Conservation (phyloP, 805 yeast species). For the Cyberlindnera saturnus region DNA sequence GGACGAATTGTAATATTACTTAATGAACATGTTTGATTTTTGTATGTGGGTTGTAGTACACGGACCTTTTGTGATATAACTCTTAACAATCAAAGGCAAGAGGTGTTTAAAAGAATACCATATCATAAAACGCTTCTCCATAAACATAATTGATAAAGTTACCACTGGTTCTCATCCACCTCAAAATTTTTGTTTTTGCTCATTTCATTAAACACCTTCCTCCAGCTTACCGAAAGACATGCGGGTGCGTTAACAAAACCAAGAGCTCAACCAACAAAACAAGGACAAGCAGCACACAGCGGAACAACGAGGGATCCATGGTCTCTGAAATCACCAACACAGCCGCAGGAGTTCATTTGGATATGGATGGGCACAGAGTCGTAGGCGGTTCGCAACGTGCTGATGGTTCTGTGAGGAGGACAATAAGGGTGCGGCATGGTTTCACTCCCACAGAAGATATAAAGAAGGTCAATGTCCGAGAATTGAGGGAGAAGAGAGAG, state of each 20-base stretch:
- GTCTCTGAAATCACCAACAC: constrained; percentile 2
- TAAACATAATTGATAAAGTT: too few species aligned
- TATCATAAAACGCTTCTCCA: too few species aligned
- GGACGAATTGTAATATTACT: background rate
- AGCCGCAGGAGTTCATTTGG: constrained; percentile 5
- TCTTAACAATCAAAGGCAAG: too few species aligned
- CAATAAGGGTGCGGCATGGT: constrained; percentile 20
- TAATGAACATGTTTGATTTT: background rate
- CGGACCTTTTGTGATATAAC: too few species aligned
- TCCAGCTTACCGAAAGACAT: too few species aligned
- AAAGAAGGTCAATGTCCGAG: constrained; percentile 14
- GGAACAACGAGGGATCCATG: background rate
- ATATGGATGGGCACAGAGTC: constrained; percentile 9
- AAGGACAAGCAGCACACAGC: background rate
- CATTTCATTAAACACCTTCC: too few species aligned
- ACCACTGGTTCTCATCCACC: too few species aligned
- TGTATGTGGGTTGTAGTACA: background rate
- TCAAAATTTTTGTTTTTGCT: too few species aligned
- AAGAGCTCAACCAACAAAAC: background rate
- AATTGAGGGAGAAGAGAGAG: constrained; percentile 1
- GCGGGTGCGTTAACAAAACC: background rate
- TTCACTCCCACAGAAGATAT: constrained; percentile 19
- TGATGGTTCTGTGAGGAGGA: constrained; percentile 22
- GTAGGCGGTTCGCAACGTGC: constrained; percentile 21
- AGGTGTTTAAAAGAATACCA: too few species aligned